Conservation (phyloP, 768 basidiomycete species). For the Tulasnella sp. region DNA sequence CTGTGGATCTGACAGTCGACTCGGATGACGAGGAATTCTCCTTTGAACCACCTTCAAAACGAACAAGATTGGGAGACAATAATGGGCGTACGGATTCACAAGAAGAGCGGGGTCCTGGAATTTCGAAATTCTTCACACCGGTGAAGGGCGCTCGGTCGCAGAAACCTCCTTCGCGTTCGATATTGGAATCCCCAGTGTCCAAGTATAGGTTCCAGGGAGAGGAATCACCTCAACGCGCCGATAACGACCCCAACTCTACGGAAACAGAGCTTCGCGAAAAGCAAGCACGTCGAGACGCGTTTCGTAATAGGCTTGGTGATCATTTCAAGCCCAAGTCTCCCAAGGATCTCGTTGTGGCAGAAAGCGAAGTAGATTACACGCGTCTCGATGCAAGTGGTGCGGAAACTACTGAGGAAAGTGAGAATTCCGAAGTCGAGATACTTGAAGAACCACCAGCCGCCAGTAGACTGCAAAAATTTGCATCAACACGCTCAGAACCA, state of each 20-base stretch:
- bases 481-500: not conserved
- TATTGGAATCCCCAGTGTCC: no score
- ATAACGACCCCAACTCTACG: conserved; percentile 16
- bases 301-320: conserved; percentile 15
- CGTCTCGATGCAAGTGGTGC: conserved; percentile 3
- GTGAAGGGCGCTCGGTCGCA: no score
- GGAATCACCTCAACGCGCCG: conserved; percentile 18
- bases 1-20: no score
- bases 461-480: conserved; percentile 12
- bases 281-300: conserved; percentile 13
- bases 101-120: no score
- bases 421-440: conserved; percentile 10
- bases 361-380: conserved; percentile 15
- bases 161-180: no score
- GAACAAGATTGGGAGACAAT: no score
- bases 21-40: no score
- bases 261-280: conserved; percentile 21
- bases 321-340: conserved; percentile 12
- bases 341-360: conserved; percentile 16
- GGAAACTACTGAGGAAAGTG: not conserved
- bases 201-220: no score
- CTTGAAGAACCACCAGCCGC: not conserved
- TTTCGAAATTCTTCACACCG: no score
- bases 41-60: no score
- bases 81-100: no score